These are phyloP conservation scores for Fraxinus nigra DNA, from an alignment of 305 asterid species.

Conservation along the genomic window DNA sequence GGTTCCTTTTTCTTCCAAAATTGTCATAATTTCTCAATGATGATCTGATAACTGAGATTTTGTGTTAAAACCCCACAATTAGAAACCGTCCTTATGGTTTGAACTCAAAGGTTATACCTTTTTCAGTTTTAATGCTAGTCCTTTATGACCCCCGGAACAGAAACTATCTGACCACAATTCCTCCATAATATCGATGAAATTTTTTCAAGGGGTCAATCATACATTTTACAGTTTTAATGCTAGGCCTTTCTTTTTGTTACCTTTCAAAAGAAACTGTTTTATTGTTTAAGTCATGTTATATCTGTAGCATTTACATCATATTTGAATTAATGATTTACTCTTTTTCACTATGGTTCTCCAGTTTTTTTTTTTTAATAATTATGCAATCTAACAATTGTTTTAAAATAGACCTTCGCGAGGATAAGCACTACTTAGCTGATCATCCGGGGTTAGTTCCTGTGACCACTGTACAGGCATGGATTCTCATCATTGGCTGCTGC, in stretches of 20 bases:
- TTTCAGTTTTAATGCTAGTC: neutral
- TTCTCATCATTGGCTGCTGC: slow-evolving; percentile 5
- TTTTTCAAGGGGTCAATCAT: neutral
- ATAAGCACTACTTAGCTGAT: slow-evolving; percentile 79
- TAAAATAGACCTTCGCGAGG: slow-evolving; percentile 85
- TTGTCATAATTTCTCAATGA: neutral
- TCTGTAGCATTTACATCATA: neutral
- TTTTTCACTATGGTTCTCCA: neutral
- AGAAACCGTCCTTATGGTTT: neutral
- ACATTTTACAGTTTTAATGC: neutral
- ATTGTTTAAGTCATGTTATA: neutral
- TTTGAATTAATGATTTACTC: neutral
- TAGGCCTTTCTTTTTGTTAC: neutral
- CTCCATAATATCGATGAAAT: neutral
- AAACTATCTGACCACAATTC: neutral
- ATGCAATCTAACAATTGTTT: slow-evolving; percentile 21
- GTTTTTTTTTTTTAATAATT: neutral
- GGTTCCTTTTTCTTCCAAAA: neutral
- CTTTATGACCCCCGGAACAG: neutral
- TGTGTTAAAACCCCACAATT: neutral
- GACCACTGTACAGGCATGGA: slow-evolving; percentile 71
- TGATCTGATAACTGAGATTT: neutral
- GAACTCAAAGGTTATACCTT: neutral
- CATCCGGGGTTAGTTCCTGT: slow-evolving; percentile 92
- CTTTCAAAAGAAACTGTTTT: neutral